These are phyloP conservation scores for Phlebiopsis gigantea DNA, from an alignment of 768 basidiomycete genomes.

Conservation along the genomic window DNA sequence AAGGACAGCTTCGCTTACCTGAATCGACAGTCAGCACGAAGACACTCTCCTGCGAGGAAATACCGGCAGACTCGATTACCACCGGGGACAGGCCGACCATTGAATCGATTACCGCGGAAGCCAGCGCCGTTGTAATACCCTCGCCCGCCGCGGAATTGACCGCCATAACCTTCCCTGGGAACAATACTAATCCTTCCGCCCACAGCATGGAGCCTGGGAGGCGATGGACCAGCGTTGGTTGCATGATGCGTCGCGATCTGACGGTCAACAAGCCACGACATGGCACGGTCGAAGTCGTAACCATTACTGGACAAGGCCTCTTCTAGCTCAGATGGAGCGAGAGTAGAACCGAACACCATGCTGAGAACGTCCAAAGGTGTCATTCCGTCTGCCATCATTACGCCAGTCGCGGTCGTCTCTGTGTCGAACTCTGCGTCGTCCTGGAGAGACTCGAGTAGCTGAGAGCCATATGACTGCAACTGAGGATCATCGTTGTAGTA, in stretches of 20 bases:
- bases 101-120: constrained; percentile 34
- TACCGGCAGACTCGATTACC: constrained; percentile 90
- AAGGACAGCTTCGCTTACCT: constrained; percentile 51
- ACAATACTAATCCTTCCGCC: constrained; percentile 67
- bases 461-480: constrained; percentile 9
- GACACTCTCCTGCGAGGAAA: constrained; percentile 93
- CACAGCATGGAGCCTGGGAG: constrained; percentile 51
- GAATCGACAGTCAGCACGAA: constrained; percentile 95
- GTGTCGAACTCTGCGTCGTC: constrained; percentile 31
- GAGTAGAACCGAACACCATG: constrained; percentile 87
- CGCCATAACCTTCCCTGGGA: constrained; percentile 43
- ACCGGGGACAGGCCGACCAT: constrained; percentile 52
- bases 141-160: constrained; percentile 37
- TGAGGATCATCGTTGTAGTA: constrained; percentile 15
- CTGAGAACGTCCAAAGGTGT: constrained; percentile 95
- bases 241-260: constrained; percentile 39
- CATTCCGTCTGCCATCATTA: constrained; percentile 82
- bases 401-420: constrained; percentile 38
- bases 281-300: constrained; percentile 94
- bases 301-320: constrained; percentile 84
- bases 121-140: constrained; percentile 26
- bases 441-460: constrained; percentile 1
- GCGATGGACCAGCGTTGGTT: constrained; percentile 15
- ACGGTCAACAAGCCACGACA: constrained; percentile 90
- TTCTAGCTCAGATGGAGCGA: constrained; percentile 88